Evolutionary conservation across 768 basidiomycete genomes (phyloP).

Genomic region (Lentinula guzmanii): DNA sequence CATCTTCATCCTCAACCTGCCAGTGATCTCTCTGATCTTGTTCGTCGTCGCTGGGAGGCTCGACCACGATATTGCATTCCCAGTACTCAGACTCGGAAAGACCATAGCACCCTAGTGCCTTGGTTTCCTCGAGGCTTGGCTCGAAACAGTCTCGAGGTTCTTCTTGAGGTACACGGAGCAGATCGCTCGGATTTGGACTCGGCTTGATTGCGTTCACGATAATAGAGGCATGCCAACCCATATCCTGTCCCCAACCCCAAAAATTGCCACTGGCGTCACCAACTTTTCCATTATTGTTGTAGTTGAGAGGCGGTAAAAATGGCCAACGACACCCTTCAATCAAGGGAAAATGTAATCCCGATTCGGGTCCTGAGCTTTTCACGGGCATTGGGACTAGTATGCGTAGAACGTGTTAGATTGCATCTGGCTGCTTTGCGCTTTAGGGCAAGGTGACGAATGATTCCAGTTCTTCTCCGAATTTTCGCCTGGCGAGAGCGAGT

Average conservation of each 20-base stretch:
- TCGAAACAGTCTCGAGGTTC: background rate
- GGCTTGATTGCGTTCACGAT: background rate
- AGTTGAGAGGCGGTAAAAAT: too few species aligned
- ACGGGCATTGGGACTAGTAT: background rate
- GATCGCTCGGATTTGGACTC: background rate
- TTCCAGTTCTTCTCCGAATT: too few species aligned
- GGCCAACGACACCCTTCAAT: too few species aligned
- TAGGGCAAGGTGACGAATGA: too few species aligned
- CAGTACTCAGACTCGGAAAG: background rate
- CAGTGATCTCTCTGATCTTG: background rate
- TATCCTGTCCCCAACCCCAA: background rate
- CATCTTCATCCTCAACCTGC: background rate
- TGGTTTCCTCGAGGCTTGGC: background rate
- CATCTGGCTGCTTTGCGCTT: background rate
- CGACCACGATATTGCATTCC: background rate
- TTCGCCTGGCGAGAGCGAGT: too few species aligned
- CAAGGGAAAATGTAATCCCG: background rate
- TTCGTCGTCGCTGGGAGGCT: background rate
- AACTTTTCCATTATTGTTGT: too few species aligned
- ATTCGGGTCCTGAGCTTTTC: background rate
- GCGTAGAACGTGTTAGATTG: background rate
- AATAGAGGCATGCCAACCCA: background rate
- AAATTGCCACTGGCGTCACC: too few species aligned
- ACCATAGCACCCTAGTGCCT: background rate
- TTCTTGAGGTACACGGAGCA: background rate